Conservation (phyloP, 331 rosid species). For the Dryas integrifolia region DNA sequence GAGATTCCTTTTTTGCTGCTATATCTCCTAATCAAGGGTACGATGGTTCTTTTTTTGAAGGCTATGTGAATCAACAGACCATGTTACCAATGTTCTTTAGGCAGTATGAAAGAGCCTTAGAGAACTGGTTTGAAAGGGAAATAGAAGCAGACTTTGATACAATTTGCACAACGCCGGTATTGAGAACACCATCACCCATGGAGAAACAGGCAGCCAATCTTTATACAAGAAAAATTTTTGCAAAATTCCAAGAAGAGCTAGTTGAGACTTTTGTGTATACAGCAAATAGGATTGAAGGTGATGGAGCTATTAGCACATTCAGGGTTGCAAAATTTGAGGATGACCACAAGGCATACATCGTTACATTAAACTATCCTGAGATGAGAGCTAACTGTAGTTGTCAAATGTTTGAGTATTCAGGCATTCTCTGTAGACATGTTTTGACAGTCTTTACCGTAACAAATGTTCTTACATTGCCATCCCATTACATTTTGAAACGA, state of each 20-base stretch:
- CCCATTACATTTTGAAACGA: conserved; percentile 83
- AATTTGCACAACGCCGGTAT: conserved; percentile 60
- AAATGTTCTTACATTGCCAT: conserved; percentile 78
- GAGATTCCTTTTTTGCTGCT: conserved; percentile 84
- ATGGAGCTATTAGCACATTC: conserved; percentile 69
- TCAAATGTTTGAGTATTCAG: conserved; percentile 92
- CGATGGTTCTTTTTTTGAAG: conserved; percentile 77
- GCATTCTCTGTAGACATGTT: conserved; percentile 89
- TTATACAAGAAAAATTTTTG: conserved; percentile 74
- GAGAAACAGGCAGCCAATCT: conserved; percentile 90
- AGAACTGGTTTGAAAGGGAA: conserved; percentile 77
- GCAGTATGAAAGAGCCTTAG: conserved; percentile 85
- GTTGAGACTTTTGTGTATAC: conserved; percentile 93
- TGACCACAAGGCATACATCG: conserved; percentile 66
- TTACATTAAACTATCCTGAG: conserved; percentile 63
- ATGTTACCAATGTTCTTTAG: conserved; percentile 85
- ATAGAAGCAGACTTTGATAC: conserved; percentile 85
- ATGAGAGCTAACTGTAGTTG: conserved; percentile 88
- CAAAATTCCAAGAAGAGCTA: conserved; percentile 87
- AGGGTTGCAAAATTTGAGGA: conserved; percentile 95
- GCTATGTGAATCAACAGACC: conserved; percentile 78
- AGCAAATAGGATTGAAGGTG: conserved; percentile 89
- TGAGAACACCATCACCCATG: conserved; percentile 96
- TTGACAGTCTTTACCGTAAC: conserved; percentile 87
- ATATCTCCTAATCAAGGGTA: conserved; percentile 72